Percentiles rank a stretch among this genome's conserved stretches.
Conservation (phyloP, 2,329 filamentous ascomycete genomes). For the Pseudocercospora macadamiae region DNA sequence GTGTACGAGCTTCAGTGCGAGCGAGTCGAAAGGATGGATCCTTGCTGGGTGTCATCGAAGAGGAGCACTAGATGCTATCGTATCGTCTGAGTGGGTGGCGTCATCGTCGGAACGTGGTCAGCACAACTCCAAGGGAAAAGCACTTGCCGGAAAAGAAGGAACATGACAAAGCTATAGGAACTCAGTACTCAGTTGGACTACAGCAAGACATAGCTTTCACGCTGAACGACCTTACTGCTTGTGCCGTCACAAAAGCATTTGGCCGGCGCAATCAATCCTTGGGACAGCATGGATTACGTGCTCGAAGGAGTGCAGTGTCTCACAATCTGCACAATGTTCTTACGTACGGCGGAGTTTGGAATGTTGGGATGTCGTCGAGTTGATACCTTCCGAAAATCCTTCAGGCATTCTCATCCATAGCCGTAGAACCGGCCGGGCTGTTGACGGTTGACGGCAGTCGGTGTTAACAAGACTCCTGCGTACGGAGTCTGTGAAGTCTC, state of each 20-base stretch:
- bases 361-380: not conserved
- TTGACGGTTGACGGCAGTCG: not conserved
- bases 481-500: not conserved
- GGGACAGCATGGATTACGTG: not conserved
- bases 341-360: not conserved
- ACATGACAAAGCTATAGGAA: too few relatives aligned
- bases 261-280: too few relatives aligned
- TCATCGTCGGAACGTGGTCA: too few relatives aligned
- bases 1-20: not conserved
- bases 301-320: not conserved
- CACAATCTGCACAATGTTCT: too few relatives aligned
- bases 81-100: too few relatives aligned
- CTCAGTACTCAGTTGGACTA: too few relatives aligned
- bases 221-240: not conserved
- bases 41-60: not conserved
- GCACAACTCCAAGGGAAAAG: too few relatives aligned
- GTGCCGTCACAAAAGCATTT: too few relatives aligned
- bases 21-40: not conserved
- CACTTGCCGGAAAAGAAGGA: too few relatives aligned
- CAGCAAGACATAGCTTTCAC: not conserved
- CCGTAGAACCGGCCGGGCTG: not conserved
- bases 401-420: not conserved
- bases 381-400: slow-evolving; percentile 1
- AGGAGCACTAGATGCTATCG: not conserved
- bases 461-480: not conserved